phyloP scores from a whole-genome alignment of 139 green algal genomes.

The Trebouxia sp. region DNA sequence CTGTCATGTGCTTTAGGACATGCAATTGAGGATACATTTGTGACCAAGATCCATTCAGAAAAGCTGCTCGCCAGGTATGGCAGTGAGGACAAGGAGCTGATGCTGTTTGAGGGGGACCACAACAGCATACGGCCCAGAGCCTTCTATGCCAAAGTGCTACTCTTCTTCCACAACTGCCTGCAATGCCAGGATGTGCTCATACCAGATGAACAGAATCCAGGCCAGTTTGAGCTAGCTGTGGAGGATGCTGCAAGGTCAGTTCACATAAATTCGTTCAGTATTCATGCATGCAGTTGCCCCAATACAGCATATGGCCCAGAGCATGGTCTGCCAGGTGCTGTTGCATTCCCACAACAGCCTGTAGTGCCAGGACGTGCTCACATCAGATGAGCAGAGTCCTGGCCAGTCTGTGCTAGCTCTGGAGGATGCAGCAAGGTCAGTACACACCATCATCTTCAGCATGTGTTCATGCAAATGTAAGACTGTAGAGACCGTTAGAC shows the following conservation, averaged over 20 bases:
- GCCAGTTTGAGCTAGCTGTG: not conserved
- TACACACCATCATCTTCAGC: no score
- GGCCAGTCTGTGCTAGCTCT: not conserved
- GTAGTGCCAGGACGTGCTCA: conserved; percentile 15
- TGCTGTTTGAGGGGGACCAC: conserved; percentile 92
- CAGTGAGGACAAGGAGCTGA: conserved; percentile 89
- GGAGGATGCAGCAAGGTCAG: not conserved
- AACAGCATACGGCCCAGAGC: conserved; percentile 82
- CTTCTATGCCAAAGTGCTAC: conserved; percentile 71
- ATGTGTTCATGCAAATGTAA: no score
- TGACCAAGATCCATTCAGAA: conserved; percentile 73
- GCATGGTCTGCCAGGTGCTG: conserved; percentile 79
- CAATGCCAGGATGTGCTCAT: conserved; percentile 13
- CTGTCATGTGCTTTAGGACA: conserved; percentile 63
- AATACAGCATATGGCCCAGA: conserved; percentile 83
- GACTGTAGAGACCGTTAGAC: no score
- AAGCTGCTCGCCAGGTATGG: conserved; percentile 68
- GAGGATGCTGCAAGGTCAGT: not conserved
- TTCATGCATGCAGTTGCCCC: no score
- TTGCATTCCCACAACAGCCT: not conserved
- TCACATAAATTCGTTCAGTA: no score
- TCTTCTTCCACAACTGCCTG: conserved; percentile 1
- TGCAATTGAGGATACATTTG: conserved; percentile 81
- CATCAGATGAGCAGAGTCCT: not conserved
- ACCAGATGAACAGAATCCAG: not conserved